Evolutionary conservation across 768 basidiomycete species (phyloP), one percentile per base, ranked within the genome.

Genomic region (Leccinum sublutescens): DNA sequence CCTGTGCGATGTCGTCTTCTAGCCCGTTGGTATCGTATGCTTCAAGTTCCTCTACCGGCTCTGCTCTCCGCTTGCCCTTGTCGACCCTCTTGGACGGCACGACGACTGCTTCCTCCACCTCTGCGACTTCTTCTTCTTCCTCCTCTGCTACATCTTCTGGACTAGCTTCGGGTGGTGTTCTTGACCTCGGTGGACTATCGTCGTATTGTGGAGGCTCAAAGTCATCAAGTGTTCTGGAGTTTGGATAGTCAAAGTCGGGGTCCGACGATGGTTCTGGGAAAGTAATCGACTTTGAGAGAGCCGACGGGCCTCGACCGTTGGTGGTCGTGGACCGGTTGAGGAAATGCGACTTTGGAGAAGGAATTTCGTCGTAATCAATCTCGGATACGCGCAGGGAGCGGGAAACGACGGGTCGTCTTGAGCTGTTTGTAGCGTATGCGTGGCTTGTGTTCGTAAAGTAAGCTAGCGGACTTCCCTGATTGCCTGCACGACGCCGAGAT

Each of bases 351-450:
- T 77, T 80, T 8, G 86, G 86, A 12, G 87, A 87, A 1, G 87
- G 87, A 1, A 87, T 77, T 50, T 78, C 70, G 70, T 88, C 86
- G 63, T 84, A 88, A 64, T 85, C 80, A 17, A 85, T 68, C n/a
- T 79, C 79, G 15, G 85, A 82, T 1, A 76, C 77, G 7, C 83
- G 84, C 58, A 76, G 71, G n/a, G 80, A 75, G 3, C 84, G 80
- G 21, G 79, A 76, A 4, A 76, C 75, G 29, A 74, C 67, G 7
- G 71, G 71, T 31, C 79, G 76, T 38, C 75, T 65, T 4, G 64
- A 62, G 49, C 57, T 72, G 36, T 64, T 69, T 2, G 82, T 80
- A 0, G 82, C 77, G 43, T 76, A 72, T 1, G 76, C 73, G 53
- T 77, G 68, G 50, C 61, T 63, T 6, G 72, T 47, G 56, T 72